Base-by-base conservation (phyloP, 176 grass and related monocot genomes). In the Eleusine coracana region DNA sequence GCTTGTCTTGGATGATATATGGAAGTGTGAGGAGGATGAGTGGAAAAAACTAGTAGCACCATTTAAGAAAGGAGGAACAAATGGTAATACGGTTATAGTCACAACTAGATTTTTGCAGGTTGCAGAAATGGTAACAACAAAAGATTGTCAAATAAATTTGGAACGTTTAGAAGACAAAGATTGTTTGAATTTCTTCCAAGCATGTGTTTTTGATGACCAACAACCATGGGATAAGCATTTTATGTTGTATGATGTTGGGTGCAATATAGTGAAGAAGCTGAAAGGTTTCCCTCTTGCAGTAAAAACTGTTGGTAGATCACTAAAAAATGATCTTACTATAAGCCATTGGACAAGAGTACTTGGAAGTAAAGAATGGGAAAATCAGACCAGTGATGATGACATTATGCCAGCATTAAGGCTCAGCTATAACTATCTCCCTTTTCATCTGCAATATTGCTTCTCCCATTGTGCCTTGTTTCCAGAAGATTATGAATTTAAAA, bases 341-440 rank as follows among this genome's bases (percentile, higher is more conserved):
- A 20, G 51, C 4, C 59, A 87, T 10, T 87, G 77, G 85, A 73
- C 0, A 17, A 66, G 5, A 66, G 67, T 87, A 75, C 55, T 60
- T 2, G 40, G 58, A 7, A 87, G 71, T 11, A 70, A 74, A 8
- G 52, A 71, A 74, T 87, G 85, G 85, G 63, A 86, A 72, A 5
- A 17, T 2, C 31, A 79, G 70, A 15, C 8, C 0, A 41, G 20
- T 38, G 48, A 44, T 0, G 1, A 75, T 68, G 85, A 77, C 18
- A 87, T 87, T 28, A 87, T 81, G 85, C 77, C 85, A 0, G 85
- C 77, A 17, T 59, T 90, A 12, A 81, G 65, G 23, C 23, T 86
- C 17, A 86, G 88, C 15, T 90, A 86, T 51, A 11, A 71, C 9
- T 77, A 84, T 38, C 78, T 86, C n/a, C 82, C 88, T 71, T 66